These are phyloP conservation scores for Zygoascus bituminiphila DNA, from an alignment of 805 yeast species.

Conservation along the genomic window DNA sequence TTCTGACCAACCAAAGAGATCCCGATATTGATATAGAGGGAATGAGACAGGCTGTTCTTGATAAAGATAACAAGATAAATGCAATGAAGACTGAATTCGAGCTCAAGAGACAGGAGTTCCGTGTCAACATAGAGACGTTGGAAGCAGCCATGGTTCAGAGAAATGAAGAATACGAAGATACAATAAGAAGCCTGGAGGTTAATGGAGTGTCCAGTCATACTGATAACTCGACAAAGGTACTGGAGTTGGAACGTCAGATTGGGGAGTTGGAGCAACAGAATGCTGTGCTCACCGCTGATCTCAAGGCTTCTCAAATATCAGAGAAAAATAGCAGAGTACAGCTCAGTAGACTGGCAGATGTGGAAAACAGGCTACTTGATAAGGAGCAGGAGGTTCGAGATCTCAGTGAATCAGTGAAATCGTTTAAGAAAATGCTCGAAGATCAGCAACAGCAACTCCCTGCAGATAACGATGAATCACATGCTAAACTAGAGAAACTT, in stretches of 20 bases:
- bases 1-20: slow-evolving; percentile 23
- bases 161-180: slow-evolving; percentile 21
- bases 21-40: slow-evolving; percentile 20
- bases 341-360: slow-evolving; percentile 28
- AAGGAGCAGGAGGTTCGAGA: slow-evolving; percentile 24
- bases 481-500: background rate
- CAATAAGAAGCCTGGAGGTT: slow-evolving; percentile 17
- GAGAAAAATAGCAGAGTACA: slow-evolving; percentile 26
- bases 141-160: slow-evolving; percentile 22
- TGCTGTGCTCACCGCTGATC: slow-evolving; percentile 19
- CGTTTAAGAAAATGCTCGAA: slow-evolving; percentile 10
- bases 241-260: slow-evolving; percentile 17
- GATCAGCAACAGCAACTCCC: background rate
- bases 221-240: slow-evolving; percentile 16
- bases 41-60: slow-evolving; percentile 20
- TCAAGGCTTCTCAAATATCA: slow-evolving; percentile 17
- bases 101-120: slow-evolving; percentile 26
- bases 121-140: slow-evolving; percentile 24
- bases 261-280: slow-evolving; percentile 22
- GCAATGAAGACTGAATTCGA: slow-evolving; percentile 23
- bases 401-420: slow-evolving; percentile 12
- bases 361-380: slow-evolving; percentile 29
- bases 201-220: slow-evolving; percentile 17
- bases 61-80: slow-evolving; percentile 24
- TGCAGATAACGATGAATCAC: background rate